Conservation (phyloP, 768 basidiomycete species). For the Agrocybe pediades region DNA sequence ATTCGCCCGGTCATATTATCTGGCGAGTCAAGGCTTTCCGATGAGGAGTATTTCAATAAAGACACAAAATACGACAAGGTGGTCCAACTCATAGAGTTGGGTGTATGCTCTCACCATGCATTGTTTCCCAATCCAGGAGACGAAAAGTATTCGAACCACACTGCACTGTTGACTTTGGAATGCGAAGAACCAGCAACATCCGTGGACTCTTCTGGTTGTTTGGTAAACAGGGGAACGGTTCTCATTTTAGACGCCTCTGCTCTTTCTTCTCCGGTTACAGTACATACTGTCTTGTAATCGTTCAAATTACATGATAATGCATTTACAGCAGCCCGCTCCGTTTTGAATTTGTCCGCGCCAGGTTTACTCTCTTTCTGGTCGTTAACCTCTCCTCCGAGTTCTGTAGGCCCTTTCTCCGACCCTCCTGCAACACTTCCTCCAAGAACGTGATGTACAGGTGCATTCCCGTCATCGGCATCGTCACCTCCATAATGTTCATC, state of each 20-base stretch:
- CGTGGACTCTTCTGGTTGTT: neutral
- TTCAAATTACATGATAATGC: neutral
- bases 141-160: conserved; percentile 1
- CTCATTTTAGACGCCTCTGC: conserved; percentile 8
- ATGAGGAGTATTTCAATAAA: conserved; percentile 7
- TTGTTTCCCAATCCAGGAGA: conserved; percentile 7
- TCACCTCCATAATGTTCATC: neutral
- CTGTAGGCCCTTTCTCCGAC: too few species aligned
- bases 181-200: too few species aligned
- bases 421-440: too few species aligned
- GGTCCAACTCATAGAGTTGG: conserved; percentile 8
- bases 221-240: conserved; percentile 7
- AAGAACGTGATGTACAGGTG: too few species aligned
- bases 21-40: conserved; percentile 9
- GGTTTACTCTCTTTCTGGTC: too few species aligned
- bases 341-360: too few species aligned
- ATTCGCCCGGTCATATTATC: conserved; percentile 9
- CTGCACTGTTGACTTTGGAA: conserved; percentile 7
- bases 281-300: conserved; percentile 1
- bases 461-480: too few species aligned
- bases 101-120: conserved; percentile 1
- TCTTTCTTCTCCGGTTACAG: neutral
- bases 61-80: conserved; percentile 6
- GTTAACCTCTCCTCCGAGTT: too few species aligned
- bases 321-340: too few species aligned